Evolutionary conservation across 805 yeast genomes (phyloP).

Genomic region (Hanseniaspora nectarophila): DNA sequence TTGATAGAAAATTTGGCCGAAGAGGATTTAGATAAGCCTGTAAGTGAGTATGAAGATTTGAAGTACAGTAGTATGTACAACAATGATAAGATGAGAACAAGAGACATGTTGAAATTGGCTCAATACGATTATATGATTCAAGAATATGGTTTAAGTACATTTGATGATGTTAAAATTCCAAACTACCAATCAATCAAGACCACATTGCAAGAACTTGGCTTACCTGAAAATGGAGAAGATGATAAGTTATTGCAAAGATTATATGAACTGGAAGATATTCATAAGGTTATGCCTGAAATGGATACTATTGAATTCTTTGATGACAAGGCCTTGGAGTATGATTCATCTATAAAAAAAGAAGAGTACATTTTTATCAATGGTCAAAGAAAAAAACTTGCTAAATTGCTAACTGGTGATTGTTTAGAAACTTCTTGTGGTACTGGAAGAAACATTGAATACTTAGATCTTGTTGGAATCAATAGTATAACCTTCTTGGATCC

Average conservation of each 20-base stretch:
- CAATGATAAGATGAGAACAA: conserved; percentile 47
- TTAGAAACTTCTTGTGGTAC: conserved; percentile 94
- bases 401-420: conserved; percentile 72
- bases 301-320: conserved; percentile 79
- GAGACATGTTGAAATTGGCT: conserved; percentile 48
- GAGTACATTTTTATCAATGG: conserved; percentile 38
- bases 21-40: conserved; percentile 26
- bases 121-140: conserved; percentile 46
- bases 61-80: conserved; percentile 45
- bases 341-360: conserved; percentile 56
- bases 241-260: conserved; percentile 16
- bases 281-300: conserved; percentile 47
- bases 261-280: conserved; percentile 13
- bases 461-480: conserved; percentile 46
- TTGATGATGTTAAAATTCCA: conserved; percentile 26
- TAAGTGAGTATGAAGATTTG: conserved; percentile 51
- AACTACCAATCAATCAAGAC: conserved; percentile 27
- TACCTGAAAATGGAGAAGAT: conserved; percentile 8
- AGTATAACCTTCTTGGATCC: conserved; percentile 82
- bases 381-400: conserved; percentile 70
- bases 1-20: conserved; percentile 37
- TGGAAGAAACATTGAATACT: conserved; percentile 76
- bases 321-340: conserved; percentile 66
- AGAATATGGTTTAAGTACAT: conserved; percentile 26
- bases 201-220: conserved; percentile 22